Conservation (phyloP, 352 stramenopile genomes). For the Phytophthora melonis region DNA sequence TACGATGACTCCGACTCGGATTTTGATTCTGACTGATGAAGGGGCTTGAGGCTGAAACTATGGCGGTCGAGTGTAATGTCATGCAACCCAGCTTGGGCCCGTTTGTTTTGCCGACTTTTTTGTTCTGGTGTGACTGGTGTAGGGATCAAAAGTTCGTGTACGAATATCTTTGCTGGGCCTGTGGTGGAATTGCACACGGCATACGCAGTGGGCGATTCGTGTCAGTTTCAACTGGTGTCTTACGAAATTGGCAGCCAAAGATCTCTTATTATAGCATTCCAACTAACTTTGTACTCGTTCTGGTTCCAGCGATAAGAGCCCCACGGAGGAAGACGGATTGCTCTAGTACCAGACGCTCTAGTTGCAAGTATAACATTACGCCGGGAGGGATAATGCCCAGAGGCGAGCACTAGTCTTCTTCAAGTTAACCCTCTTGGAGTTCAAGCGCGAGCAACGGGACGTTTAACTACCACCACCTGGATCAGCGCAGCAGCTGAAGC, state of each 20-base stretch:
- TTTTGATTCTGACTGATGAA: conserved; percentile 66
- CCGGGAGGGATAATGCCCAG: conserved; percentile 27
- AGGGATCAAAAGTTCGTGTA: background rate
- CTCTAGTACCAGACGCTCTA: background rate
- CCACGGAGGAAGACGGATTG: background rate
- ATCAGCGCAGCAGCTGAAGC: background rate
- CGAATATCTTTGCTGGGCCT: background rate
- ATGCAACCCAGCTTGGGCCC: conserved; percentile 2
- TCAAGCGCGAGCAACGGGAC: background rate
- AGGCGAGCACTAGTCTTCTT: conserved; percentile 10
- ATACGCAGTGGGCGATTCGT: conserved; percentile 7
- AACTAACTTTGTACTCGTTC: conserved; percentile 20
- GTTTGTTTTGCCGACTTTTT: background rate
- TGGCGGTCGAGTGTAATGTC: conserved; percentile 12
- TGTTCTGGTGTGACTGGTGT: background rate
- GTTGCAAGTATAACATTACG: background rate
- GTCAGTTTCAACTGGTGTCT: conserved; percentile 22
- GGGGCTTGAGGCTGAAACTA: background rate
- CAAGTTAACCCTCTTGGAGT: conserved; percentile 19
- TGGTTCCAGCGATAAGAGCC: conserved; percentile 4
- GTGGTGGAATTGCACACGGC: background rate
- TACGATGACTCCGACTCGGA: conserved; percentile 57
- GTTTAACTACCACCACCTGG: background rate
- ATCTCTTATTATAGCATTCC: conserved; percentile 8
- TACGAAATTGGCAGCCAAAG: background rate